Evolutionary conservation across 108 stramenopile species (phyloP).

Genomic region (Chaetoceros muelleri): DNA sequence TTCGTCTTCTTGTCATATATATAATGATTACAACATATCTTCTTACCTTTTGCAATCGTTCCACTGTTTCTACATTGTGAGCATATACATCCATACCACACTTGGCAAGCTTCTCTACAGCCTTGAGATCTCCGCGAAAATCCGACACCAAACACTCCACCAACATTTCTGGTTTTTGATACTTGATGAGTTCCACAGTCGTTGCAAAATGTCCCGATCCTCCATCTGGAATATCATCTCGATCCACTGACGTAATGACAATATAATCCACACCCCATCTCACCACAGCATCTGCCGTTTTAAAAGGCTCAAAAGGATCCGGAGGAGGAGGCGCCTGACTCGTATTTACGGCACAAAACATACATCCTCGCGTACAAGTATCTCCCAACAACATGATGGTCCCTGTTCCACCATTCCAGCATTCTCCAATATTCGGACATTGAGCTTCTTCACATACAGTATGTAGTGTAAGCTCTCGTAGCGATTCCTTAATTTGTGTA

Average conservation of each 20-base stretch:
- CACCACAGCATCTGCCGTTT: conserved; percentile 84
- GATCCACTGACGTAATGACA: conserved; percentile 92
- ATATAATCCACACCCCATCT: conserved; percentile 98
- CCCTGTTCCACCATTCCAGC: conserved; percentile 98
- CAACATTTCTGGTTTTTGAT: conserved; percentile 76
- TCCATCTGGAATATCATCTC: conserved; percentile 94
- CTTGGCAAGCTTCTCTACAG: conserved; percentile 74
- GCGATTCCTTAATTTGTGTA: conserved; percentile 55
- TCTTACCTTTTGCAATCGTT: conserved; percentile 72
- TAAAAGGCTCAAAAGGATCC: conserved; percentile 94
- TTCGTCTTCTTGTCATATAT: conserved; percentile 10
- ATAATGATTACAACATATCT: not conserved
- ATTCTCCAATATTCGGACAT: conserved; percentile 99
- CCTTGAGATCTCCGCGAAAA: conserved; percentile 75
- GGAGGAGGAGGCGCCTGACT: conserved; percentile 80
- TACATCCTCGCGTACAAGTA: conserved; percentile 96
- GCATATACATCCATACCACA: conserved; percentile 98
- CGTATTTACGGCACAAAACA: conserved; percentile 98
- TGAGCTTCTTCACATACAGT: conserved; percentile 99
- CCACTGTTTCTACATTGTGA: conserved; percentile 99
- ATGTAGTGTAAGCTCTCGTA: conserved; percentile 66
- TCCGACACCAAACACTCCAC: conserved; percentile 97
- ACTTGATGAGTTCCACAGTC: conserved; percentile 89
- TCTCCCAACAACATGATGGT: conserved; percentile 99
- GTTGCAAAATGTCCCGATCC: conserved; percentile 93